Evolutionary conservation across 208 protist species (phyloP).

Genomic region (Vickermania ingenoplastis): DNA sequence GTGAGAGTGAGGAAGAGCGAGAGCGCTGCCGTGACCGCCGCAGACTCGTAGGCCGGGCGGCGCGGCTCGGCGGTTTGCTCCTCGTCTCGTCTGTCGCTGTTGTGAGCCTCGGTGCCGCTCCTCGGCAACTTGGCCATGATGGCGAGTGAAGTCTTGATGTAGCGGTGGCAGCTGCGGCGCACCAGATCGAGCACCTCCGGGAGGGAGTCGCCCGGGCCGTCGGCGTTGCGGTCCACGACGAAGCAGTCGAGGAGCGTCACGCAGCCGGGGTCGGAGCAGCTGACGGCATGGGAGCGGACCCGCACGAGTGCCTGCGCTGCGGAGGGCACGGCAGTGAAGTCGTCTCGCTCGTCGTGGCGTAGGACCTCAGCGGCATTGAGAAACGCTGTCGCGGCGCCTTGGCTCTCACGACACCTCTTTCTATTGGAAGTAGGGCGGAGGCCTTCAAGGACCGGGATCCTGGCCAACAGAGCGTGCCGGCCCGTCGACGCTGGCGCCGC

Average conservation of each 20-base stretch:
- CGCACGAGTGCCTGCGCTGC: constrained; percentile 20
- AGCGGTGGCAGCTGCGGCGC: neutral
- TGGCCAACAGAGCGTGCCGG: neutral
- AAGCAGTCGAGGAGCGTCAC: neutral
- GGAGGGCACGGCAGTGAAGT: constrained; percentile 8
- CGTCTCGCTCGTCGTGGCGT: constrained; percentile 6
- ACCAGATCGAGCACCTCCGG: neutral
- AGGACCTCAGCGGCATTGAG: constrained; percentile 12
- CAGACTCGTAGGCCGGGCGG: neutral
- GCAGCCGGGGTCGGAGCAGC: constrained; percentile 14
- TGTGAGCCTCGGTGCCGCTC: too few relatives aligned
- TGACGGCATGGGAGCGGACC: constrained; percentile 48
- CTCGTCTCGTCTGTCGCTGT: too few relatives aligned
- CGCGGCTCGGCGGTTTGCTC: constrained; percentile 13
- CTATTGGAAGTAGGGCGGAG: neutral
- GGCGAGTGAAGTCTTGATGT: neutral
- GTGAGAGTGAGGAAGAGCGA: constrained; percentile 32
- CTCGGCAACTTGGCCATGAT: neutral
- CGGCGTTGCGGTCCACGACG: constrained; percentile 12
- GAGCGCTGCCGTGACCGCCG: constrained; percentile 5
- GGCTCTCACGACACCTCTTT: neutral
- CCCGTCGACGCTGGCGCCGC: constrained; percentile 24
- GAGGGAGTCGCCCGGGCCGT: neutral
- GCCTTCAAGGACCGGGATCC: neutral
- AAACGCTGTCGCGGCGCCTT: constrained; percentile 6